Percentiles rank a stretch among this genome's conserved stretches.
These are phyloP conservation scores for Cocos nucifera DNA, from an alignment of 176 grass and related monocot species.

Conservation along the genomic window DNA sequence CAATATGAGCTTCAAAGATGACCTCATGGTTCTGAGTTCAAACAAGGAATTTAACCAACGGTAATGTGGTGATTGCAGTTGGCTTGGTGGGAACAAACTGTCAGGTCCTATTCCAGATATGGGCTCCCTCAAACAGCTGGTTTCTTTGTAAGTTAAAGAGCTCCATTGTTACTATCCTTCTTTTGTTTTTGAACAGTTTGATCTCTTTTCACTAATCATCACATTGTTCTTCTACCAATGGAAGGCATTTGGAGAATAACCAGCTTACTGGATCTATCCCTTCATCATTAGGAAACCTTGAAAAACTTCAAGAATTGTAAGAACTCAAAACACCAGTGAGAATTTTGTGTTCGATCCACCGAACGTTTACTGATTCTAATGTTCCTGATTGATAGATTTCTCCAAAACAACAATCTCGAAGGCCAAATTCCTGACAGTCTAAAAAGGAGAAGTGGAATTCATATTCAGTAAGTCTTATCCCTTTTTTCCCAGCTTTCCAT, in stretches of 20 bases:
- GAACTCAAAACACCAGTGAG: neutral
- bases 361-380: neutral
- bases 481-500: neutral
- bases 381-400: slow-evolving; percentile 34
- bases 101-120: slow-evolving; percentile 53
- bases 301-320: slow-evolving; percentile 56
- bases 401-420: slow-evolving; percentile 59
- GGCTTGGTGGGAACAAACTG: slow-evolving; percentile 60
- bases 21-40: neutral
- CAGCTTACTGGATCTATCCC: slow-evolving; percentile 45
- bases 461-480: slow-evolving; percentile 41
- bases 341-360: neutral
- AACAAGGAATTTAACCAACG: neutral
- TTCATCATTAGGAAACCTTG: slow-evolving; percentile 39
- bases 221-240: slow-evolving; percentile 10
- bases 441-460: slow-evolving; percentile 26
- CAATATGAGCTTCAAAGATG: too few relatives aligned
- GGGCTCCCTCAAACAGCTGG: slow-evolving; percentile 43
- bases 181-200: too few relatives aligned
- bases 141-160: slow-evolving; percentile 44
- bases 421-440: slow-evolving; percentile 45
- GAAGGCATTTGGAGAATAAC: slow-evolving; percentile 74
- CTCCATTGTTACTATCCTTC: neutral
- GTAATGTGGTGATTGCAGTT: slow-evolving; percentile 33
- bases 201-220: too few relatives aligned